Evolutionary conservation across 2,329 filamentous ascomycete genomes (phyloP), one percentile per base, ranked within the genome.

Genomic region (Cladosporium sp.): DNA sequence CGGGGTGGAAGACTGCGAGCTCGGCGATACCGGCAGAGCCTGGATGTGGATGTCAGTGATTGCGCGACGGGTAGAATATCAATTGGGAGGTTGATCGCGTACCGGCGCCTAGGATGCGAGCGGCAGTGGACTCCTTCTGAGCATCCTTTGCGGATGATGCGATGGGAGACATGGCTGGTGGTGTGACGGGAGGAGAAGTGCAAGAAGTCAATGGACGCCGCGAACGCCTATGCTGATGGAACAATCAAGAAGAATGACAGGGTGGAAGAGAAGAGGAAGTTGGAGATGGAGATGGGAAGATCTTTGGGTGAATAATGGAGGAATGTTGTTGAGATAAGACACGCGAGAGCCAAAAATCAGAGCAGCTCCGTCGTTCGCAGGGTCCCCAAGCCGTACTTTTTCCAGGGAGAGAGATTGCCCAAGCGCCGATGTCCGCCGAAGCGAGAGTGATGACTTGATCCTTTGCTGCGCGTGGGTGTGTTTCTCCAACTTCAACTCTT

Each of bases 61-160:
- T 22, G 30, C 20, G 46, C 39, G 38, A 36, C 27, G 40, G 46
- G 33, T 33, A 25, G 36, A 7, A 18, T 16, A 25, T 12, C 19
- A n/a, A 35, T 35, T 49, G n/a, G 56, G 71, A 49, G 15, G 25
- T n/a, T 27, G 16, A 35, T 27, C 33, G 38, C 45, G 30, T 76
- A 96, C 93, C 93, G 65, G 93, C 96, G 63, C 93, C 93, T n/a
- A 96, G 76, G 59, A 98, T 74, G 72, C 93, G 82, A 62, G 93
- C 93, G 67, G 85, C 69, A 63, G 88, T 90, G 52, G 91, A 95
- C 78, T 98, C 93, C 74, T 80, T 89, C 79, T 95, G 85, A 63
- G 77, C 77, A 64, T 81, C 78, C 64, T 78, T 83, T 38, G 79
- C 75, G 43, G 45, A 43, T 11, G 41, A 48, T 33, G 27, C 36